Conservation (phyloP, 192 early-diverging fungal species). For the Allomyces macrogynus region DNA sequence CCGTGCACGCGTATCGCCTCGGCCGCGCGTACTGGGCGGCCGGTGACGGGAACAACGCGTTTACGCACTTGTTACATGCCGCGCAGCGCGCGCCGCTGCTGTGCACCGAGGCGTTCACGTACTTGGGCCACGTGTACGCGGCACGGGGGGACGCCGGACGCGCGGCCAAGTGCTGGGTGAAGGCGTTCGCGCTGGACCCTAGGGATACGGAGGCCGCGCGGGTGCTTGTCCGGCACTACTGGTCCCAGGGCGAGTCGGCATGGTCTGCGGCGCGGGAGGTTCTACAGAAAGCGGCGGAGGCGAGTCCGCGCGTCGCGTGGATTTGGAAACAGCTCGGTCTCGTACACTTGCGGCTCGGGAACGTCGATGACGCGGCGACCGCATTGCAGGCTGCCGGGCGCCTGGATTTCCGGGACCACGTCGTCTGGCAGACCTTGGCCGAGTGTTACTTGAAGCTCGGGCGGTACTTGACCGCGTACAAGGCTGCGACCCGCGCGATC, state of each 20-base stretch:
- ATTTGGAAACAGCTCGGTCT: not conserved
- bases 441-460: not conserved
- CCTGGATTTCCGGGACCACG: not conserved
- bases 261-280: not conserved
- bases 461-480: not conserved
- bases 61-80: constrained; percentile 42
- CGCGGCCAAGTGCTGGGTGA: constrained; percentile 62
- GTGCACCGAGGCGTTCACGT: constrained; percentile 44
- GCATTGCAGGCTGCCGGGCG: not conserved
- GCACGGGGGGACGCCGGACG: constrained; percentile 40
- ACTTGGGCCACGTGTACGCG: constrained; percentile 63
- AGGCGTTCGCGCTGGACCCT: constrained; percentile 50
- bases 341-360: not conserved
- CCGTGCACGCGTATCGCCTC: constrained; percentile 37
- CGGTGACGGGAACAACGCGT: constrained; percentile 51
- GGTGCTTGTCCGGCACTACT: constrained; percentile 16
- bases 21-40: constrained; percentile 58
- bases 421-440: not conserved
- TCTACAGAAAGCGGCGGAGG: not conserved
- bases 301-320: not conserved
- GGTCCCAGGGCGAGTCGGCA: not conserved
- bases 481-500: not conserved
- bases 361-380: not conserved
- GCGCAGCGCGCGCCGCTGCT: constrained; percentile 41
- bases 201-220: constrained; percentile 43